Evolutionary conservation across 306 rosid genomes (phyloP), one percentile per base, ranked within the genome.

Genomic region (Datisca glomerata): DNA sequence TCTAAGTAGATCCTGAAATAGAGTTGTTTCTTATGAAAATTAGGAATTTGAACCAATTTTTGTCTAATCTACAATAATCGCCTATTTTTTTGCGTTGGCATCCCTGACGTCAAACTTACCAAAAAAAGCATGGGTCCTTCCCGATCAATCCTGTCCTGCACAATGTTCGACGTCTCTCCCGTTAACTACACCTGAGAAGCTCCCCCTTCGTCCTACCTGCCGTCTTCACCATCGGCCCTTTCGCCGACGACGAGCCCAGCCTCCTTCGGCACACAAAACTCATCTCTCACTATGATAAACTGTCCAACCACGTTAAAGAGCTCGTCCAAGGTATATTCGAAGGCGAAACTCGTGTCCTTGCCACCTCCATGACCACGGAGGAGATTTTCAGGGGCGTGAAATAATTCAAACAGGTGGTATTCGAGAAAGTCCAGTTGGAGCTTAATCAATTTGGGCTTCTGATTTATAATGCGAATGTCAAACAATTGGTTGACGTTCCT

Each of bases 291-390:
- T n/a, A n/a, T n/a, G n/a, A n/a, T n/a, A n/a, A n/a, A n/a, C n/a
- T n/a, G n/a, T 81, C 8, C 80, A 81, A 38, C 83, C 93, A 16
- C 78, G 68, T n/a, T n/a, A n/a, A n/a, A n/a, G n/a, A n/a, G n/a
- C n/a, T n/a, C n/a, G n/a, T n/a, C n/a, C n/a, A n/a, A 25, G 80
- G 86, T 0, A 37, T 81, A 43, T 65, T 81, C 9, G 78, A 81
- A 37, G 86, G 93, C 2, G 83, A 76, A 65, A 77, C 84, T 0
- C 84, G 84, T 18, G 93, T 74, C 19, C 84, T 77, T 1, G 72
- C 78, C 0, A 76, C 86, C 2, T 65, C 78, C 13, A 68, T 81
- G 93, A 74, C 86, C 2, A 74, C 77, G 93, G 80, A 81, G 15
- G 67, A 66, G 35, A 46, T 66, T 14, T 66, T 66, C 24, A 54